A percentile compares a stretch with the other conserved stretches of the same genome.
These are phyloP conservation scores for Magnolia kwangsiensis DNA, from an alignment of 164 flowering plant species.

Conservation along the genomic window DNA sequence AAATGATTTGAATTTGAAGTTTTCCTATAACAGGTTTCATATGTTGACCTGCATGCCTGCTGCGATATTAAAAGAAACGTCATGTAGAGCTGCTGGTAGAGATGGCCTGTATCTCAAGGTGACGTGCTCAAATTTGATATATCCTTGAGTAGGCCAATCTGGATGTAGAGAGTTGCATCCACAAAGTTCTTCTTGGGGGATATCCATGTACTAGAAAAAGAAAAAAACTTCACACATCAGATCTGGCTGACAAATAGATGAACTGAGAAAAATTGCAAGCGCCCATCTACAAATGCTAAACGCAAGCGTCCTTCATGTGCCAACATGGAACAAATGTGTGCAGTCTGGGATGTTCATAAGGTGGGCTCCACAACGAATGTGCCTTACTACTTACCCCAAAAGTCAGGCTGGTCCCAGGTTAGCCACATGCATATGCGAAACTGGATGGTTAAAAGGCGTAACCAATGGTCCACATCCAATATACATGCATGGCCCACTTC, in stretches of 20 bases:
- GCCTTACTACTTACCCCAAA: too few species aligned
- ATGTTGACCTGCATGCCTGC: constrained; percentile 66
- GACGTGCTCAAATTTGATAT: constrained; percentile 71
- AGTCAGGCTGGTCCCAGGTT: too few species aligned
- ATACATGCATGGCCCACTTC: background rate
- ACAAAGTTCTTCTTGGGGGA: constrained; percentile 71
- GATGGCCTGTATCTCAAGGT: constrained; percentile 75
- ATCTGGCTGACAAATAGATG: constrained; percentile 7
- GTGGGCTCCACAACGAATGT: too few species aligned
- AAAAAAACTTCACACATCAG: background rate
- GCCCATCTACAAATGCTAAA: background rate
- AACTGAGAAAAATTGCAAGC: background rate
- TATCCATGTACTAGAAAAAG: constrained; percentile 68
- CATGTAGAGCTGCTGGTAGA: constrained; percentile 63
- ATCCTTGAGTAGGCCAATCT: constrained; percentile 73
- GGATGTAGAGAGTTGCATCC: constrained; percentile 37
- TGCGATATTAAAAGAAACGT: constrained; percentile 53
- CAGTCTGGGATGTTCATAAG: too few species aligned
- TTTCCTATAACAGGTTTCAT: background rate
- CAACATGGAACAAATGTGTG: background rate
- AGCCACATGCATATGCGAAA: too few species aligned
- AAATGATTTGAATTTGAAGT: background rate
- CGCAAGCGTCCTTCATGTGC: background rate
- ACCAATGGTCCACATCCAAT: too few species aligned
- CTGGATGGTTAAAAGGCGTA: too few species aligned